Evolutionary conservation across 2,329 filamentous ascomycete species (phyloP).

Genomic region (Aspergillus transmontanensis): DNA sequence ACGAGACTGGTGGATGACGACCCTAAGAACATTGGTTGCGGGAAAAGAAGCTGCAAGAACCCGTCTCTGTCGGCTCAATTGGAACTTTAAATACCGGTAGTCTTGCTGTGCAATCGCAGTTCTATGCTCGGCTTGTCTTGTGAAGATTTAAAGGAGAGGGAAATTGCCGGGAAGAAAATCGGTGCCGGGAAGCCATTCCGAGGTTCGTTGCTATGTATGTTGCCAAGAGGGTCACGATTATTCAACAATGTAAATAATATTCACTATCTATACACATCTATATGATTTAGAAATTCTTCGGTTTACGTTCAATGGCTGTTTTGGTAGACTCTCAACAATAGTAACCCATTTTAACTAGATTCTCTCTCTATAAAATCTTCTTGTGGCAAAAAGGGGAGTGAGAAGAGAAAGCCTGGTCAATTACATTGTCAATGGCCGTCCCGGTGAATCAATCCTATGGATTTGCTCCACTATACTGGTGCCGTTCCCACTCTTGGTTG

Average conservation of each 20-base stretch:
- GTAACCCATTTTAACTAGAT: not conserved
- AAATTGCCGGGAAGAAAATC: conserved; percentile 17
- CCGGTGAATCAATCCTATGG: conserved; percentile 10
- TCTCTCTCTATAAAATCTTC: not conserved
- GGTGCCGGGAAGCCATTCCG: conserved; percentile 18
- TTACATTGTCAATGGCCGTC: conserved; percentile 5
- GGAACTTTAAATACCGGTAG: not conserved
- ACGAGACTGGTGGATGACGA: conserved; percentile 5
- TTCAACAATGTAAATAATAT: not conserved
- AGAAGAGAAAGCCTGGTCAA: not conserved
- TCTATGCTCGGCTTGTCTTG: not conserved
- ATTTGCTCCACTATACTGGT: conserved; percentile 4
- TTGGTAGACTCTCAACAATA: not conserved
- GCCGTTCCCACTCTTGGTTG: conserved; percentile 1
- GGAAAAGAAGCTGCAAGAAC: not conserved
- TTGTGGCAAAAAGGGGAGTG: not conserved
- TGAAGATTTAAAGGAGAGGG: conserved; percentile 3
- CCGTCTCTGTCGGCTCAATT: not conserved
- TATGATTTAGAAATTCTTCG: not conserved
- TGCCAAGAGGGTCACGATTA: not conserved
- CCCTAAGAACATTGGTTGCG: conserved; percentile 12
- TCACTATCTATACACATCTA: not conserved
- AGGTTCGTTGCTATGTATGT: conserved; percentile 10
- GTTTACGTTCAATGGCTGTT: not conserved
- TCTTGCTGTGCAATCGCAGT: not conserved